A percentile compares a stretch with the other conserved stretches of the same genome.
Conservation (phyloP, 2,329 filamentous ascomycete species). For the Colletotrichum paranaense region DNA sequence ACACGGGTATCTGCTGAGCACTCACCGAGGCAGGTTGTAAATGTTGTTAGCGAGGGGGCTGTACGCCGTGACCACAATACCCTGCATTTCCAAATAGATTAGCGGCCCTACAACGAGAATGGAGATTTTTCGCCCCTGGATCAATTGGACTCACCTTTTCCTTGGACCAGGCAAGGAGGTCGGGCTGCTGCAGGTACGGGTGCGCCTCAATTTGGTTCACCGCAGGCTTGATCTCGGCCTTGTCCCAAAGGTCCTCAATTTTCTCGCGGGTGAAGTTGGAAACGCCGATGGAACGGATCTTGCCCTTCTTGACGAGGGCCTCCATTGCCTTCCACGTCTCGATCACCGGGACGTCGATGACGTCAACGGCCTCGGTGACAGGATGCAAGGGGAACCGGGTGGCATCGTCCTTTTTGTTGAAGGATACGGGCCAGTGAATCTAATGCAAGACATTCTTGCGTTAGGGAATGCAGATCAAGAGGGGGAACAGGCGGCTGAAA, state of each 20-base stretch:
- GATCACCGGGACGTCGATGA: conserved; percentile 52
- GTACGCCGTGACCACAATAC: conserved; percentile 64
- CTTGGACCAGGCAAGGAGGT: conserved; percentile 64
- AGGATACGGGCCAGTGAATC: conserved; percentile 64
- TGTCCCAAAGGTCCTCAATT: conserved; percentile 62
- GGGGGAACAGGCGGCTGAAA: neutral
- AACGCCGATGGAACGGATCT: conserved; percentile 68
- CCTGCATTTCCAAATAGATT: conserved; percentile 43
- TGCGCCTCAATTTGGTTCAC: conserved; percentile 65
- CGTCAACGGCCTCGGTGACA: conserved; percentile 57
- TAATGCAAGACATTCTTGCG: conserved; percentile 16
- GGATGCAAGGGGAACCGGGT: conserved; percentile 53
- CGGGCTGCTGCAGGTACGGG: conserved; percentile 58
- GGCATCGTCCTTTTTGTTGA: conserved; percentile 55
- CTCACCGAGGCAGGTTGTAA: conserved; percentile 41
- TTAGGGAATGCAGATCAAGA: neutral
- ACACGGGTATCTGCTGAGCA: neutral
- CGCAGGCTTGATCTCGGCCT: conserved; percentile 58
- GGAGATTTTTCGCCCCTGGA: neutral
- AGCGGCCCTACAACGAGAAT: conserved; percentile 5
- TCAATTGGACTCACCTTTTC: conserved; percentile 37
- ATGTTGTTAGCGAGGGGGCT: conserved; percentile 72
- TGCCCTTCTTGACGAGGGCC: conserved; percentile 63
- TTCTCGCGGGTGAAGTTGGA: conserved; percentile 67
- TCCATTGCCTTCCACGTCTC: conserved; percentile 74